Conservation (phyloP, 805 yeast genomes). For the Spathaspora boniae region DNA sequence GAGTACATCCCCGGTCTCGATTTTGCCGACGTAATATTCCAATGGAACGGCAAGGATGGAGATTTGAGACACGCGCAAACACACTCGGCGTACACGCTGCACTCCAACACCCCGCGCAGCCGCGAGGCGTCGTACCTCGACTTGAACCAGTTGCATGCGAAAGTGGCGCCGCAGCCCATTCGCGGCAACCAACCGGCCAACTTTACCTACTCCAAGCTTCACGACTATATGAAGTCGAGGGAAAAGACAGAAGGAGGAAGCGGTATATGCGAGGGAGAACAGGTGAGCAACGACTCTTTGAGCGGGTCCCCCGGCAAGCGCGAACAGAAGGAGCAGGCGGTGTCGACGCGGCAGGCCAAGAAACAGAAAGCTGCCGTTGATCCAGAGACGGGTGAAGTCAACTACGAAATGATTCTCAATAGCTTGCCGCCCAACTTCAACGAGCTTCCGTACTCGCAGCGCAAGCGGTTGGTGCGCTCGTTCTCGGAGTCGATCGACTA, state of each 20-base stretch:
- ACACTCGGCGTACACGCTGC: conserved; percentile 15
- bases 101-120: conserved; percentile 25
- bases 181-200: conserved; percentile 10
- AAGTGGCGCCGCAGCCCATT: conserved; percentile 43
- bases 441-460: conserved; percentile 57
- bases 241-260: conserved; percentile 3
- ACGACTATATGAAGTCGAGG: conserved; percentile 21
- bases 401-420: conserved; percentile 39
- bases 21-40: conserved; percentile 44
- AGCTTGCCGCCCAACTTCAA: conserved; percentile 52
- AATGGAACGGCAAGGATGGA: conserved; percentile 40
- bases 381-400: conserved; percentile 26
- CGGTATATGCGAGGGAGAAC: background rate
- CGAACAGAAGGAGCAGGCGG: conserved; percentile 6
- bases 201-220: conserved; percentile 18
- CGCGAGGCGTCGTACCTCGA: conserved; percentile 38
- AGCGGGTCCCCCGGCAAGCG: conserved; percentile 2
- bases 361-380: conserved; percentile 19
- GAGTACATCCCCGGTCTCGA: conserved; percentile 75
- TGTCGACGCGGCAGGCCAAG: conserved; percentile 18
- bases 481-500: conserved; percentile 39
- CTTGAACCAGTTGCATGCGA: conserved; percentile 39
- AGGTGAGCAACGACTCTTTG: conserved; percentile 1
- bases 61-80: conserved; percentile 7
- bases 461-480: conserved; percentile 44